Evolutionary conservation across 306 rosid species (phyloP), one percentile per base, ranked within the genome.

Genomic region (Astragalus glycyphyllos): DNA sequence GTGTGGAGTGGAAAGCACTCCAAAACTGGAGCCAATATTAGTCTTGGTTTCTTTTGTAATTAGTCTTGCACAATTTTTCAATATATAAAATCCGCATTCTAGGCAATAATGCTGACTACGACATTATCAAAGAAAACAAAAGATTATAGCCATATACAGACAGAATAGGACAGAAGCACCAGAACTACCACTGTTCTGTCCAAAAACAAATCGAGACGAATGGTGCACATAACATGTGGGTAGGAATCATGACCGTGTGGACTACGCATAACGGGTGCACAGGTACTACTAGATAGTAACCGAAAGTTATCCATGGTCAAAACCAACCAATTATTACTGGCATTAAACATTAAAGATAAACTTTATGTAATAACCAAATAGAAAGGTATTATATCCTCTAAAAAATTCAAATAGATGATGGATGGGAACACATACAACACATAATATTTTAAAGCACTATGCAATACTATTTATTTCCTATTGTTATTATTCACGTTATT

Each of bases 121-220:
- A 50, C 14, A 16, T 59, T 5, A 44, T 40, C 2, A 11, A 51
- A 42, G 50, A 12, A 40, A 31, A 3, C 13, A 42, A 16, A 11
- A 29, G 9, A 2, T 10, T 6, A 17, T 65, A 11, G 54, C 29
- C 65, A 56, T 15, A 26, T 55, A 49, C 38, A 37, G 26, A 26
- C 63, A 26, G 50, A 65, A 65, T 51, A 56, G 31, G 46, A n/a
- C 34, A 49, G 56, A 16, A 75, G 60, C 35, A 37, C 47, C 32
- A 38, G 55, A 76, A 59, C 56, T 49, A 62, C 41, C 64, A 29
- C 23, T 40, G 69, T 20, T 9, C 41, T 8, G 12, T 38, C 17
- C 41, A 50, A 29, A 67, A 59, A 38, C 11, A 68, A 67, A 58
- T 38, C n/a, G 3, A 45, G 16, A 60, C 40, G 41, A 68, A 49